phyloP scores from a whole-genome alignment of 164 flowering plant species.

The Vitis rupestris region DNA sequence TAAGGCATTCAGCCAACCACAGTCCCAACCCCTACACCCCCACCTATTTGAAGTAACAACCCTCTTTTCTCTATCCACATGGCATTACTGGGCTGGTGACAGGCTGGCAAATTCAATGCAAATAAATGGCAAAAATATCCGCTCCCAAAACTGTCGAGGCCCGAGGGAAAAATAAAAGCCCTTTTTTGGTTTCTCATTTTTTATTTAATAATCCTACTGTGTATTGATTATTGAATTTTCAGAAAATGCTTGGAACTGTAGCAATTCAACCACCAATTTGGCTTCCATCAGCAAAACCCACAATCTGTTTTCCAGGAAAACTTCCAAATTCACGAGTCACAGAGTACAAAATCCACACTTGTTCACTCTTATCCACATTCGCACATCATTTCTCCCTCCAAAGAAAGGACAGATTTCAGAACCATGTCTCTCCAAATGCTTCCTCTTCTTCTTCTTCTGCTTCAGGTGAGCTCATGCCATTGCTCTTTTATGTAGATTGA shows the following conservation, averaged over 20 bases:
- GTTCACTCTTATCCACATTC: slow-evolving; percentile 17
- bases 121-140: too few relatives aligned
- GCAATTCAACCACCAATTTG: slow-evolving; percentile 15
- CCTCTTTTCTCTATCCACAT: too few relatives aligned
- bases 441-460: slow-evolving; percentile 34
- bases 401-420: slow-evolving; percentile 2
- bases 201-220: too few relatives aligned
- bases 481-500: background rate
- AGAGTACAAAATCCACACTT: background rate
- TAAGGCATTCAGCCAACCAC: too few relatives aligned
- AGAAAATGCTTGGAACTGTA: slow-evolving; percentile 27
- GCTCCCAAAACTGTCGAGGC: too few relatives aligned
- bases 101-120: too few relatives aligned
- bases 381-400: slow-evolving; percentile 10
- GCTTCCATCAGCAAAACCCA: slow-evolving; percentile 12
- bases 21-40: too few relatives aligned
- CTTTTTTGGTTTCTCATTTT: too few relatives aligned
- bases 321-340: background rate
- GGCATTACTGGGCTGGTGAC: too few relatives aligned
- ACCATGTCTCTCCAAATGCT: slow-evolving; percentile 31
- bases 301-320: slow-evolving; percentile 11
- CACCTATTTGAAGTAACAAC: background rate
- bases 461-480: slow-evolving; percentile 25
- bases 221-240: too few relatives aligned
- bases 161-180: too few relatives aligned